phyloP scores from a whole-genome alignment of 441 rosid species.

The Dalechampia spathulata region DNA sequence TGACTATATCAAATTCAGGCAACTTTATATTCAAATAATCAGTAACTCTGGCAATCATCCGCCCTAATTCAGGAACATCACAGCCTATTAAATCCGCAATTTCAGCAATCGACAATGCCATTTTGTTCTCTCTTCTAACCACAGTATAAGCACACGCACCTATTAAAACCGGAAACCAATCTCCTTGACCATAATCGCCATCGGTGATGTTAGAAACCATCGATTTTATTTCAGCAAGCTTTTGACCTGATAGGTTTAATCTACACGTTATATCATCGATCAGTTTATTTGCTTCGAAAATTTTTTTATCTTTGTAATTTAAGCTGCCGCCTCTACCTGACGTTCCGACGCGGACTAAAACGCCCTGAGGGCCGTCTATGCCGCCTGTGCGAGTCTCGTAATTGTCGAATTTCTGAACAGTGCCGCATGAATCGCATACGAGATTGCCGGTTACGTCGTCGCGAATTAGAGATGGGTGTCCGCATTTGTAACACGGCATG shows the following conservation, averaged over 20 bases:
- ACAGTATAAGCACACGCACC: conserved; percentile 66
- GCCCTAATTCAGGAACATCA: conserved; percentile 60
- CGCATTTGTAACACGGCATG: conserved; percentile 51
- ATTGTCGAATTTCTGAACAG: conserved; percentile 34
- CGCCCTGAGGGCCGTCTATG: conserved; percentile 52
- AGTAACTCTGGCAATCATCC: conserved; percentile 60
- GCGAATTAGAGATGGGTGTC: conserved; percentile 29
- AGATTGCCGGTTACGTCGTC: conserved; percentile 40
- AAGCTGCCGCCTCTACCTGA: conserved; percentile 47
- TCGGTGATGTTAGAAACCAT: conserved; percentile 48
- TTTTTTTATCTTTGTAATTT: conserved; percentile 52
- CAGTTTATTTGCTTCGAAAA: conserved; percentile 47
- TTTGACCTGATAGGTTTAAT: conserved; percentile 26
- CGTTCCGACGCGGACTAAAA: conserved; percentile 43
- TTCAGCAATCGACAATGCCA: conserved; percentile 50
- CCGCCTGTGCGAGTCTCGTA: conserved; percentile 41
- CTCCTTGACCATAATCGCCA: conserved; percentile 62
- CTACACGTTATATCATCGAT: conserved; percentile 30
- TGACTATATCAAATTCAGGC: conserved; percentile 49
- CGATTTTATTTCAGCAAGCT: conserved; percentile 25
- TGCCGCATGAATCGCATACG: conserved; percentile 43
- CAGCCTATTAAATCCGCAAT: conserved; percentile 33
- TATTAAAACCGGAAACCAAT: conserved; percentile 62
- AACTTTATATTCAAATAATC: conserved; percentile 41
- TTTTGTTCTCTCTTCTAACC: conserved; percentile 40